Conservation (phyloP, 331 rosid species). For the Saraca asoca region DNA sequence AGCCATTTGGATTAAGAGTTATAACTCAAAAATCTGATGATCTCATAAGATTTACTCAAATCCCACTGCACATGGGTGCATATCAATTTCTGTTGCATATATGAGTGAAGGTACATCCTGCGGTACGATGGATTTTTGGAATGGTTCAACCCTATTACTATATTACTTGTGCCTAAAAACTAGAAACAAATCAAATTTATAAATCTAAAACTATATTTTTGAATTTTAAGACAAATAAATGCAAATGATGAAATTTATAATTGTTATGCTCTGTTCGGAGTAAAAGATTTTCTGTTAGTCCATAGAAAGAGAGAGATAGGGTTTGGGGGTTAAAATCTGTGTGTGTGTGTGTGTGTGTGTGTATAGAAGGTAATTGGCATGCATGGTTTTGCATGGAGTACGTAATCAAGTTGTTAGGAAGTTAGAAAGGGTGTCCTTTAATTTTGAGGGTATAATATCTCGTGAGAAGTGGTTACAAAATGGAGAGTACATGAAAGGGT, state of each 20-base stretch:
- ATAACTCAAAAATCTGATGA: conserved; percentile 38
- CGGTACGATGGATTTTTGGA: conserved; percentile 28
- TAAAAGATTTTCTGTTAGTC: too few relatives aligned
- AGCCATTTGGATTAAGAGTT: conserved; percentile 35
- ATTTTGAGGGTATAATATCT: conserved; percentile 29
- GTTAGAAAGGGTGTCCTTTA: conserved; percentile 42
- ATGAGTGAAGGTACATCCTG: conserved; percentile 30
- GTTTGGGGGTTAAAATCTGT: conserved; percentile 27
- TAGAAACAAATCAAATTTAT: neutral
- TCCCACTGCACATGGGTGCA: conserved; percentile 57
- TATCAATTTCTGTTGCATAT: conserved; percentile 35
- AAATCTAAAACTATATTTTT: too few relatives aligned
- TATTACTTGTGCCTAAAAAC: conserved; percentile 18
- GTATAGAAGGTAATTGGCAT: conserved; percentile 26
- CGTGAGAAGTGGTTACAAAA: conserved; percentile 58
- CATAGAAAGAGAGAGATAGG: too few relatives aligned
- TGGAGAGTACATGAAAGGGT: conserved; percentile 41
- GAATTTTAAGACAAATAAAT: too few relatives aligned
- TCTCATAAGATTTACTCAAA: conserved; percentile 54
- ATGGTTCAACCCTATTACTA: conserved; percentile 20
- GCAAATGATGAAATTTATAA: too few relatives aligned
- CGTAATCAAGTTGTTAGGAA: conserved; percentile 44
- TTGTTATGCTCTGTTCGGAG: too few relatives aligned
- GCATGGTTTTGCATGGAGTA: conserved; percentile 54
- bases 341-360: too few relatives aligned